phyloP scores from a whole-genome alignment of 176 grass and related monocot species.

The Oryza glaberrima region DNA sequence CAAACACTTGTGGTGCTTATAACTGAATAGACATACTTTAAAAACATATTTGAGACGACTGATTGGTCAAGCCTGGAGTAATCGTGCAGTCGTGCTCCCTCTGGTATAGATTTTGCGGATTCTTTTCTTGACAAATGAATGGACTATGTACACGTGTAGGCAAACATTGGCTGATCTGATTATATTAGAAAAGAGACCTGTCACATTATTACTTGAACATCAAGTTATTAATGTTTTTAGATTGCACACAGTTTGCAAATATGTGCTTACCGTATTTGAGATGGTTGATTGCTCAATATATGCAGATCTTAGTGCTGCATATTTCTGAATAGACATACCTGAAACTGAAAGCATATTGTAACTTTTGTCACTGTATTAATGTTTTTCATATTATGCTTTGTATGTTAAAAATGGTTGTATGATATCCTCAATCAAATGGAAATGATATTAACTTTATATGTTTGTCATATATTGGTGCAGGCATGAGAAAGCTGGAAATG shows the following conservation, averaged over 20 bases:
- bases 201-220: neutral
- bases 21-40: neutral
- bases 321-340: neutral
- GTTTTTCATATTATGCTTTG: conserved; percentile 2
- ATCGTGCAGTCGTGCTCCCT: neutral
- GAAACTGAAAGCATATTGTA: neutral
- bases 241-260: neutral
- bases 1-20: neutral
- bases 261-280: neutral
- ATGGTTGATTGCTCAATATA: conserved; percentile 14
- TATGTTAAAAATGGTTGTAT: conserved; percentile 2
- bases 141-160: neutral
- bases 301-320: conserved; percentile 15
- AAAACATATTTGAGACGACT: neutral
- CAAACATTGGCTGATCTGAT: neutral
- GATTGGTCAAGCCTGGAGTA: neutral
- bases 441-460: no score
- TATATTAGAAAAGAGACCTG: neutral
- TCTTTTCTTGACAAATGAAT: conserved; percentile 14
- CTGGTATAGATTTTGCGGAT: neutral
- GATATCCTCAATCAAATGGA: conserved; percentile 15
- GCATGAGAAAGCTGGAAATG: conserved; percentile 82
- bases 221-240: neutral
- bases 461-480: conserved; percentile 38
- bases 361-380: neutral